phyloP scores from a whole-genome alignment of 805 yeast species.

The Lipomyces starkeyi region DNA sequence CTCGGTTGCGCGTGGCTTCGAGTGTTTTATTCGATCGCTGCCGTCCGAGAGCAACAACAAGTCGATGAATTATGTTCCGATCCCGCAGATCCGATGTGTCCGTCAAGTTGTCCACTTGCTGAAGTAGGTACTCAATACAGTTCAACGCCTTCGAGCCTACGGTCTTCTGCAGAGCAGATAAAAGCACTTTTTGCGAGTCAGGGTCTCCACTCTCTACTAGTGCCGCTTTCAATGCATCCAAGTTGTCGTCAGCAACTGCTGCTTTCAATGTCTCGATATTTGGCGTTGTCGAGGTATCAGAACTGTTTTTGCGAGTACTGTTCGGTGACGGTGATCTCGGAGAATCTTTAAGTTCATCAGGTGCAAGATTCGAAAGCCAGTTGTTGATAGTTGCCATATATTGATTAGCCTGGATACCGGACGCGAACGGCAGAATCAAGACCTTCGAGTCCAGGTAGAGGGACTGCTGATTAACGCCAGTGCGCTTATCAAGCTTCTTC shows the following conservation, averaged over 20 bases:
- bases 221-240: constrained; percentile 36
- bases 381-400: constrained; percentile 60
- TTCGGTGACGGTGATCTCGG: constrained; percentile 11
- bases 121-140: constrained; percentile 64
- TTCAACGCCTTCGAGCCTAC: constrained; percentile 59
- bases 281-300: constrained; percentile 9
- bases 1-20: constrained; percentile 20
- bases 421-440: constrained; percentile 76
- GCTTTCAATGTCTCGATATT: constrained; percentile 12
- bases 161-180: constrained; percentile 69
- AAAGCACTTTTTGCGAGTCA: constrained; percentile 43
- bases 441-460: constrained; percentile 70
- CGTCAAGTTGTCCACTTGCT: constrained; percentile 56
- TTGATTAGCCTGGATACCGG: constrained; percentile 64
- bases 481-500: constrained; percentile 87
- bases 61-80: constrained; percentile 84
- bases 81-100: constrained; percentile 79
- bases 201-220: constrained; percentile 47
- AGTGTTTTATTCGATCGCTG: constrained; percentile 25
- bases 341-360: constrained; percentile 36
- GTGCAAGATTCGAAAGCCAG: constrained; percentile 60
- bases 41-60: constrained; percentile 72
- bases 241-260: constrained; percentile 21
- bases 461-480: constrained; percentile 62
- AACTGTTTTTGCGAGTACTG: neutral